These are phyloP conservation scores for Bolboschoenoplectus hybrid DNA, from an alignment of 202 grass and related monocot genomes.

Conservation along the genomic window DNA sequence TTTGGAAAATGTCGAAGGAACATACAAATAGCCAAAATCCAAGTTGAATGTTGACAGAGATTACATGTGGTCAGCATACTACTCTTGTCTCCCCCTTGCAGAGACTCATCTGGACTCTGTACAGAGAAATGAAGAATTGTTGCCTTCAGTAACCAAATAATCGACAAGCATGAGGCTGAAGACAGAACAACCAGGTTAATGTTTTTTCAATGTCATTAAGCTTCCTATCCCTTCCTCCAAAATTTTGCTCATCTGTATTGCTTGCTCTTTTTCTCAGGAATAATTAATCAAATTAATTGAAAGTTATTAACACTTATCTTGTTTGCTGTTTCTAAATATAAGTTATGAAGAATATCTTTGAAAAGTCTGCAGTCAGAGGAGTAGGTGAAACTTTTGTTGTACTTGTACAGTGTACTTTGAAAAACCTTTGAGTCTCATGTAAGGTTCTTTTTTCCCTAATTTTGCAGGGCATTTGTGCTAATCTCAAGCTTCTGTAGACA, in stretches of 20 bases:
- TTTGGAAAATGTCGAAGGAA: constrained; percentile 9
- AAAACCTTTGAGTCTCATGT: neutral
- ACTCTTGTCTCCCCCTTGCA: neutral
- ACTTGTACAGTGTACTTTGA: neutral
- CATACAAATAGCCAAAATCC: constrained; percentile 16
- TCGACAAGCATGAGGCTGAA: constrained; percentile 5
- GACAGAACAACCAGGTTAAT: constrained; percentile 10
- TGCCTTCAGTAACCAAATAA: constrained; percentile 15
- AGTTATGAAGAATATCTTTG: neutral
- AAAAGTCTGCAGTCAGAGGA: neutral
- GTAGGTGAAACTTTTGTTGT: neutral
- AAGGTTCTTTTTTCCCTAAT: neutral
- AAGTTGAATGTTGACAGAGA: constrained; percentile 1
- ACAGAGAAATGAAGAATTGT: neutral
- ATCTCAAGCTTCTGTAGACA: neutral
- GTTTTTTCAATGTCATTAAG: neutral
- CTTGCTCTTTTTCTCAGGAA: neutral
- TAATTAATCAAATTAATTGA: constrained; percentile 9
- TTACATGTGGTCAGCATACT: neutral
- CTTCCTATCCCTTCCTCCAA: neutral
- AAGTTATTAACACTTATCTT: neutral
- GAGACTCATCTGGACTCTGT: constrained; percentile 14
- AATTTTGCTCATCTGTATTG: neutral
- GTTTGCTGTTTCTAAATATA: neutral
- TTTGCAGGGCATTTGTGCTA: neutral